Conservation (phyloP, 805 yeast species). For the Ogataea siamensis region DNA sequence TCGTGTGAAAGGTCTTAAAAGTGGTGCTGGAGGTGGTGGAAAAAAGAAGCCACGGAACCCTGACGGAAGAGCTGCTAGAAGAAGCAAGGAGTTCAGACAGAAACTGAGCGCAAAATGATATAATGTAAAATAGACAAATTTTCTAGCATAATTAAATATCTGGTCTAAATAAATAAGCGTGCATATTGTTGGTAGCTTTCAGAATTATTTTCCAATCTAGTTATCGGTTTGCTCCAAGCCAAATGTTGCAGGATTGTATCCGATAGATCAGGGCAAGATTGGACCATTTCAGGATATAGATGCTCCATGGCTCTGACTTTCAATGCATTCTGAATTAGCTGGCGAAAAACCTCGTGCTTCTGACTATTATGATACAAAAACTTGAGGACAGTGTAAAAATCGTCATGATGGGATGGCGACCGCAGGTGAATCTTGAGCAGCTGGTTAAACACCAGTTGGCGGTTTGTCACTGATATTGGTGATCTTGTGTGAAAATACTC, state of each 20-base stretch:
- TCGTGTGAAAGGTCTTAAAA: conserved; percentile 57
- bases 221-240: conserved; percentile 13
- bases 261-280: conserved; percentile 11
- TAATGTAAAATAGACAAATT: conserved; percentile 9
- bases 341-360: conserved; percentile 1
- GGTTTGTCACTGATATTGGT: not conserved
- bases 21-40: conserved; percentile 41
- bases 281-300: not conserved
- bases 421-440: conserved; percentile 5
- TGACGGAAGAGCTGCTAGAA: conserved; percentile 48
- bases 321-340: not conserved
- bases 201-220: conserved; percentile 5
- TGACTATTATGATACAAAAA: conserved; percentile 13
- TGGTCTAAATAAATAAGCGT: conserved; percentile 5
- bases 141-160: conserved; percentile 1
- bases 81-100: conserved; percentile 39
- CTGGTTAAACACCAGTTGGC: conserved; percentile 1
- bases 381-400: conserved; percentile 5
- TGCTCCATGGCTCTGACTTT: not conserved
- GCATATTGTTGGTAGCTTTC: conserved; percentile 8
- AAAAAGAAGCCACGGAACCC: conserved; percentile 59
- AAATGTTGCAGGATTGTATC: conserved; percentile 4
- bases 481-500: conserved; percentile 5
- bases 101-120: conserved; percentile 6
- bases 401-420: not conserved